Conservation (phyloP, 306 rosid genomes). For the Inga oerstediana region DNA sequence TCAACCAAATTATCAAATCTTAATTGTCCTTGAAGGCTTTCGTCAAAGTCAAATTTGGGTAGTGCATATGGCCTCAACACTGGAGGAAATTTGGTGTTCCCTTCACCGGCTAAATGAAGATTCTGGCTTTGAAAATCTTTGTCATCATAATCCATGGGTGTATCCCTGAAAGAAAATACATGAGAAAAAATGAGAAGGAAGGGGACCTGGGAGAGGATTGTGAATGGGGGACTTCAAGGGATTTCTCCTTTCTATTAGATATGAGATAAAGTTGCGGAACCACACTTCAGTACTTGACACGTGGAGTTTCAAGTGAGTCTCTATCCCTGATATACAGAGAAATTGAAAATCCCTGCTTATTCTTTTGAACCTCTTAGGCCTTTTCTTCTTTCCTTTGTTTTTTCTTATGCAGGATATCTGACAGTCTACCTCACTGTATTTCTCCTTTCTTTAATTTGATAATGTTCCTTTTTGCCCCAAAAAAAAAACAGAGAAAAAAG, state of each 20-base stretch:
- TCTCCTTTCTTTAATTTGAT: not conserved
- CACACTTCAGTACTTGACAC: not conserved
- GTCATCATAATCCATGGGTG: slow-evolving; percentile 99
- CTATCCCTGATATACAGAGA: not conserved
- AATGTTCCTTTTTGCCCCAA: not conserved
- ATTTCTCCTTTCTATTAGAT: not conserved
- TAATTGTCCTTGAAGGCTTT: slow-evolving; percentile 81
- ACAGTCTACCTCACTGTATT: not conserved
- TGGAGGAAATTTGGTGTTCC: slow-evolving; percentile 78
- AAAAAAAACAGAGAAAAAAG: not conserved
- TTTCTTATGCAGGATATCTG: not conserved
- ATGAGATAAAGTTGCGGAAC: not conserved
- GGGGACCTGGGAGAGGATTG: not conserved
- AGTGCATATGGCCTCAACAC: slow-evolving; percentile 76
- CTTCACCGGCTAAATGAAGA: slow-evolving; percentile 96
- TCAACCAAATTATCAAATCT: slow-evolving; percentile 95
- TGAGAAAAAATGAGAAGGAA: not conserved
- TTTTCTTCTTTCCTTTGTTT: not conserved
- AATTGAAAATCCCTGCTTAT: not conserved
- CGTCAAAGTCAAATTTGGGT: slow-evolving; percentile 94
- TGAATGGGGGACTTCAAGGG: not conserved
- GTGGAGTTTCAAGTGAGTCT: not conserved
- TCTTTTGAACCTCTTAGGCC: not conserved
- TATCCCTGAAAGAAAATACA: slow-evolving; percentile 54
- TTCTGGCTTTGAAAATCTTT: slow-evolving; percentile 96